Evolutionary conservation across 768 basidiomycete species (phyloP), one percentile per base, ranked within the genome.

Genomic region (Holtermannia corniformis): DNA sequence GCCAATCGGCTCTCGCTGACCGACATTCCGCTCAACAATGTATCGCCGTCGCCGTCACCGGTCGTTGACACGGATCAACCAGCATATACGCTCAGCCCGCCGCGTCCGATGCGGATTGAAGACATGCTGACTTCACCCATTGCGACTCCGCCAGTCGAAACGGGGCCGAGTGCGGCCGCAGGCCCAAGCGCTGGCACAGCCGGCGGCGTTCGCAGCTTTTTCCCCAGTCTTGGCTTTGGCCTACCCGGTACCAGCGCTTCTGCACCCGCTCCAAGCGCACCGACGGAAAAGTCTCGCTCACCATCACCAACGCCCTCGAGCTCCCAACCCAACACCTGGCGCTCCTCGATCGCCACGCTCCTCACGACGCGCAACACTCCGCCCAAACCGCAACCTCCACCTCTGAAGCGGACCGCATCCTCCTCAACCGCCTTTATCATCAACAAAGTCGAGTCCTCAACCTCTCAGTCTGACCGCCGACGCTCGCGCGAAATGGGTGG

Each of bases 401-500:
- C 32, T 7, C 7, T 37, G 32, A 37, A 7, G 7, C 32, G 32
- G 10, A 37, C 32, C 16, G 10, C 32, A 16, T 37, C 32, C 32
- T 7, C 10, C 32, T 51, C 41, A 3, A 51, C 50, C 1, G 42
- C 50, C 12, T 43, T 51, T 11, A 24, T 51, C n/a, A 41, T 51
- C 13, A 27, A 42, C 32, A 41, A 56, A 3, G 45, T 64, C 11
- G 55, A 55, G 23, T 65, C 61, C 21, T 44, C 61, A 14, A 49
- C 60, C 5, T 64, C 64, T 3, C 57, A 57, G 1, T 54, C 64
- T 14, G 67, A 67, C 42, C 50, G 67, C 7, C 49, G 70, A 3
- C 59, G 59, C 19, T 64, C 62, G 26, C 40, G 59, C 19, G 58
- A 71, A 42, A 21, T 56, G 21, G 70, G 70, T 5, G 70, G 65